Evolutionary conservation across 352 stramenopile genomes (phyloP).

Genomic region (Pythium folliculosum): DNA sequence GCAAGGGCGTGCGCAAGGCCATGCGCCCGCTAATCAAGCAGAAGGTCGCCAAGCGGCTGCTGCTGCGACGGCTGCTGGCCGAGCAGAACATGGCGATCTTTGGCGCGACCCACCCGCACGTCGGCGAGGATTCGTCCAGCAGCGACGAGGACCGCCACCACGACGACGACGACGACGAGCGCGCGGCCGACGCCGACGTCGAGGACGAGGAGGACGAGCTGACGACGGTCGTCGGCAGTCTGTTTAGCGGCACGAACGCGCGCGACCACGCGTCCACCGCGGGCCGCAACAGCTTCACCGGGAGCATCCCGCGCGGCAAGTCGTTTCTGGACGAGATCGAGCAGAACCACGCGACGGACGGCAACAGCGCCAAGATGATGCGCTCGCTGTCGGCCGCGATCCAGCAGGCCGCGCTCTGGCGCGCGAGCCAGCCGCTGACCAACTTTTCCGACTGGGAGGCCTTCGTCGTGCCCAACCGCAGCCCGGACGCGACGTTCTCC

Average conservation of each 20-base stretch:
- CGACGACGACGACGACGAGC: conserved; percentile 44
- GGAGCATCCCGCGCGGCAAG: conserved; percentile 24
- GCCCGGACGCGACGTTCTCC: conserved; percentile 72
- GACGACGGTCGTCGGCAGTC: conserved; percentile 76
- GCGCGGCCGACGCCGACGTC: conserved; percentile 41
- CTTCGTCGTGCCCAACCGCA: conserved; percentile 47
- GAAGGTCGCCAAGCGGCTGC: conserved; percentile 79
- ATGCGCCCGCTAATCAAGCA: conserved; percentile 88
- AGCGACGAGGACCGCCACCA: conserved; percentile 71
- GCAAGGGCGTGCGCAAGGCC: conserved; percentile 82
- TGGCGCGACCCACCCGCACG: conserved; percentile 33
- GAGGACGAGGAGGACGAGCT: conserved; percentile 78
- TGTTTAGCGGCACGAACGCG: conserved; percentile 68
- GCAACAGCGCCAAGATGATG: conserved; percentile 68
- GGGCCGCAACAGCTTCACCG: conserved; percentile 19
- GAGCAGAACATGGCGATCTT: conserved; percentile 61
- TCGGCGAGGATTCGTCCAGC: conserved; percentile 70
- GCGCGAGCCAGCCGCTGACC: conserved; percentile 68
- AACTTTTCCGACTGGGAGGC: conserved; percentile 71
- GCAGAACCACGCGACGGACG: conserved; percentile 54
- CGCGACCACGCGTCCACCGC: conserved; percentile 44
- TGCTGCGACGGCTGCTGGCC: conserved; percentile 72
- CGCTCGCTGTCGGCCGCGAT: conserved; percentile 76
- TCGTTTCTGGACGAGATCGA: conserved; percentile 75
- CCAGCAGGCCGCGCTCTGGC: conserved; percentile 77